Percentiles rank a stretch among this genome's conserved stretches.
Evolutionary conservation across 495 filamentous ascomycete species (phyloP).

Genomic region (Penicillium odoratum): DNA sequence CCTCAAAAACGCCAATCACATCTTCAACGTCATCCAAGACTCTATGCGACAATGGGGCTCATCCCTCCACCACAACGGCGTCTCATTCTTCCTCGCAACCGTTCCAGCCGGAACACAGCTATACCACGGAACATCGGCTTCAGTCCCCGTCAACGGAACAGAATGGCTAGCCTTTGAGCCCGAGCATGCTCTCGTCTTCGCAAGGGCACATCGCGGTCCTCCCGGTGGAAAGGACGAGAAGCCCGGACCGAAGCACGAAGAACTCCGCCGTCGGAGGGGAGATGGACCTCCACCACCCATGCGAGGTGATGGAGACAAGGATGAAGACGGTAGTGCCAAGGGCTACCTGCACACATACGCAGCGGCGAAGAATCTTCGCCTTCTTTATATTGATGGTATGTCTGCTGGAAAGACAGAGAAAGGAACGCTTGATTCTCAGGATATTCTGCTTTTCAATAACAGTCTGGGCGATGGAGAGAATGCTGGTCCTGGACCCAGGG

Average conservation of each 20-base stretch:
- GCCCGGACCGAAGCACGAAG: conserved; percentile 11
- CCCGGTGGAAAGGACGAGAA: not conserved
- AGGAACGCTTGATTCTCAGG: conserved; percentile 63
- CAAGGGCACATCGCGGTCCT: conserved; percentile 15
- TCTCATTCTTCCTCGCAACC: conserved; percentile 60
- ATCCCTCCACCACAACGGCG: conserved; percentile 66
- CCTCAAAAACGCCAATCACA: conserved; percentile 52
- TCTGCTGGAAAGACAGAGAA: conserved; percentile 57
- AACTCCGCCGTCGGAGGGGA: conserved; percentile 17
- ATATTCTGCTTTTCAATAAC: conserved; percentile 48
- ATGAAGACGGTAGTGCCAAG: conserved; percentile 11
- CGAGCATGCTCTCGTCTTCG: conserved; percentile 63
- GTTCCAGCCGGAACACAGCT: conserved; percentile 60
- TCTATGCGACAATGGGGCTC: conserved; percentile 72
- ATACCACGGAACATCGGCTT: conserved; percentile 56
- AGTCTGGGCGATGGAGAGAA: conserved; percentile 10
- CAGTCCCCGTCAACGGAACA: conserved; percentile 43
- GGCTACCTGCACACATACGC: conserved; percentile 61
- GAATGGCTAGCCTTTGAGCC: conserved; percentile 75
- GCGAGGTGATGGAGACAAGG: conserved; percentile 4
- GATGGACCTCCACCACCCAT: not conserved
- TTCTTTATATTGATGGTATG: conserved; percentile 64
- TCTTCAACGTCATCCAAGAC: conserved; percentile 67
- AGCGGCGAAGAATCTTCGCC: conserved; percentile 47
- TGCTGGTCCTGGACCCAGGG: conserved; percentile 3